Percentiles rank a stretch among this genome's conserved stretches.
Evolutionary conservation across 371 early-diverging fungal species (phyloP).

Genomic region (Fennellomyces sp.): DNA sequence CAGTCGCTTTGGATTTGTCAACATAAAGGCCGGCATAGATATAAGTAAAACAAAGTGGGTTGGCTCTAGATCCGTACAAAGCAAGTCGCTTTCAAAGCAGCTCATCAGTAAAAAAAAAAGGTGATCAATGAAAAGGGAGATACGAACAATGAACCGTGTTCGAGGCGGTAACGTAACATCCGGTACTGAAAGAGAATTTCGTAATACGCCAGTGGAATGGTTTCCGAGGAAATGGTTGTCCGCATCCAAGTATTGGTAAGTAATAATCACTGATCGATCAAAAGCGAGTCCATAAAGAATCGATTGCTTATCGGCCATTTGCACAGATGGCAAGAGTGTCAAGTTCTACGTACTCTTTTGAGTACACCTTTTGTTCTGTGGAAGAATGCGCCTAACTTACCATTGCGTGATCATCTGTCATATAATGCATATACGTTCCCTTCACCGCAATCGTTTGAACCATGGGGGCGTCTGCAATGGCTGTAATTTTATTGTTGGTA

Average conservation of each 20-base stretch:
- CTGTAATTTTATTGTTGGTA: constrained; percentile 35
- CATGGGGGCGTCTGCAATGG: constrained; percentile 37
- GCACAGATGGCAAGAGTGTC: constrained; percentile 36
- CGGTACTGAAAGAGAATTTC: constrained; percentile 27
- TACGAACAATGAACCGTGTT: constrained; percentile 35
- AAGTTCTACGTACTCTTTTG: constrained; percentile 29
- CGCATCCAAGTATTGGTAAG: constrained; percentile 35
- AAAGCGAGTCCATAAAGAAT: constrained; percentile 39
- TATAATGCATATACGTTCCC: constrained; percentile 45
- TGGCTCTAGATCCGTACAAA: constrained; percentile 44
- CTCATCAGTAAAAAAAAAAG: background rate
- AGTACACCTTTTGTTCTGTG: background rate
- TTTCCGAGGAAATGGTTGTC: constrained; percentile 26
- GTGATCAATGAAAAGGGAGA: background rate
- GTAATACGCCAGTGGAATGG: constrained; percentile 34
- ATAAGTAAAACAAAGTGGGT: constrained; percentile 48
- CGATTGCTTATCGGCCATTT: constrained; percentile 44
- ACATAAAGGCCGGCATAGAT: constrained; percentile 51
- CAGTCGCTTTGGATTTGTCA: constrained; percentile 23
- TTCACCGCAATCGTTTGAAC: constrained; percentile 35
- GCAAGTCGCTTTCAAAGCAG: constrained; percentile 23
- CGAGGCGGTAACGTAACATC: constrained; percentile 43
- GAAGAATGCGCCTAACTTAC: constrained; percentile 11
- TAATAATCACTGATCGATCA: constrained; percentile 41
- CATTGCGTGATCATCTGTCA: constrained; percentile 50